Conservation (phyloP, 257 asterid species). For the Ajuga chamaepitys region DNA sequence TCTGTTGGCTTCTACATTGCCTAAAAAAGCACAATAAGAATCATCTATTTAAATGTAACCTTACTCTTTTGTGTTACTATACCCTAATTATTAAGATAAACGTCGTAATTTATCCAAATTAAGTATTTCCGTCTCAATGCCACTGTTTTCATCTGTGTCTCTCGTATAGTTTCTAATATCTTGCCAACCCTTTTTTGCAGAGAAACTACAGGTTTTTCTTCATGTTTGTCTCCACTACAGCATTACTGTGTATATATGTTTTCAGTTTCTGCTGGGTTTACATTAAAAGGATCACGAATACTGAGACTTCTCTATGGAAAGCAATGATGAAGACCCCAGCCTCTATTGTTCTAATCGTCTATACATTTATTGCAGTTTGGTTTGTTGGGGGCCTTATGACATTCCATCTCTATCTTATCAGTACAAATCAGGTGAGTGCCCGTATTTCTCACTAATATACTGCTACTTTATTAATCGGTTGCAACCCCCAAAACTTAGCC, state of each 20-base stretch:
- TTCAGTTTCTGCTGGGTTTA: conserved; percentile 88
- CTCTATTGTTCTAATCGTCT: conserved; percentile 69
- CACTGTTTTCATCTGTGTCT: too few relatives aligned
- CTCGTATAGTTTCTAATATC: not conserved
- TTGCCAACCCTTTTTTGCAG: conserved; percentile 37
- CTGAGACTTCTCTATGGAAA: conserved; percentile 68
- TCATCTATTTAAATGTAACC: not conserved
- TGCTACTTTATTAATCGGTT: not conserved
- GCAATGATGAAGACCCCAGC: conserved; percentile 92
- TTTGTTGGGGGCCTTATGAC: conserved; percentile 94
- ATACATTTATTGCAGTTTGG: conserved; percentile 88
- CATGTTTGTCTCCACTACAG: conserved; percentile 92
- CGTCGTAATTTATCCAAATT: too few relatives aligned
- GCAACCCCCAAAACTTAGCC: too few relatives aligned
- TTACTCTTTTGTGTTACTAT: not conserved
- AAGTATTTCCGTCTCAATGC: too few relatives aligned
- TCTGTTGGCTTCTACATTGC: not conserved
- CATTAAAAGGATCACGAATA: conserved; percentile 59
- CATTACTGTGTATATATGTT: conserved; percentile 80
- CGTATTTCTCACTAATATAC: not conserved
- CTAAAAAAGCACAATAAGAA: not conserved
- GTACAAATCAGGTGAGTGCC: conserved; percentile 76
- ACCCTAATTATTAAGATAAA: not conserved
- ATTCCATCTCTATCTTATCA: conserved; percentile 84
- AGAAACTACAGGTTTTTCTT: conserved; percentile 95